phyloP scores from a whole-genome alignment of 441 rosid genomes.

The Rhodomyrtus psidioides region DNA sequence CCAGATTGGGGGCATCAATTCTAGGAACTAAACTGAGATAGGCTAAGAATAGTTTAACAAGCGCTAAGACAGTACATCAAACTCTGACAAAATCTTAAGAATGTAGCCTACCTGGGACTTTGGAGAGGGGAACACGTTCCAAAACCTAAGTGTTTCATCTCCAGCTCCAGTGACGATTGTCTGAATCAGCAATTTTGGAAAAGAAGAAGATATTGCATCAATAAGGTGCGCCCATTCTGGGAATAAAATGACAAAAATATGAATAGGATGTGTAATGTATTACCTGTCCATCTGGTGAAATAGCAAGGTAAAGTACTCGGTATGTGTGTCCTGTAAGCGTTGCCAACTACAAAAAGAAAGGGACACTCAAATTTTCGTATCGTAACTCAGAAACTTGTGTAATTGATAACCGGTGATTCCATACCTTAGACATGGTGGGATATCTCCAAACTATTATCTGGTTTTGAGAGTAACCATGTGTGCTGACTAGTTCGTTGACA shows the following conservation, averaged over 20 bases:
- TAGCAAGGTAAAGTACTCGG: conserved; percentile 92
- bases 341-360: conserved; percentile 55
- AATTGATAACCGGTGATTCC: background rate
- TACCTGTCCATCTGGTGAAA: conserved; percentile 98
- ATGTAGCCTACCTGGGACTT: conserved; percentile 63
- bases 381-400: background rate
- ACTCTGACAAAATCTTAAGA: background rate
- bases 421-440: conserved; percentile 93
- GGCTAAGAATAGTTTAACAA: background rate
- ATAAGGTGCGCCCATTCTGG: background rate
- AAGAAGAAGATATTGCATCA: background rate
- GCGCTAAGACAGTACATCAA: background rate
- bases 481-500: conserved; percentile 91
- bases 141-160: conserved; percentile 91
- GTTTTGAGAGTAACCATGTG: conserved; percentile 96
- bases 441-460: conserved; percentile 96
- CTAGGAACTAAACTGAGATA: background rate
- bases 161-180: conserved; percentile 98
- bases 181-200: conserved; percentile 20
- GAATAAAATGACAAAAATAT: background rate
- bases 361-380: background rate
- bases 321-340: conserved; percentile 88
- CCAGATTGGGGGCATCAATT: background rate
- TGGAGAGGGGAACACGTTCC: conserved; percentile 94
- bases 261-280: background rate